These are phyloP conservation scores for Chaetomiaceae sp. DNA, from an alignment of 2,329 filamentous ascomycete species.

Conservation along the genomic window DNA sequence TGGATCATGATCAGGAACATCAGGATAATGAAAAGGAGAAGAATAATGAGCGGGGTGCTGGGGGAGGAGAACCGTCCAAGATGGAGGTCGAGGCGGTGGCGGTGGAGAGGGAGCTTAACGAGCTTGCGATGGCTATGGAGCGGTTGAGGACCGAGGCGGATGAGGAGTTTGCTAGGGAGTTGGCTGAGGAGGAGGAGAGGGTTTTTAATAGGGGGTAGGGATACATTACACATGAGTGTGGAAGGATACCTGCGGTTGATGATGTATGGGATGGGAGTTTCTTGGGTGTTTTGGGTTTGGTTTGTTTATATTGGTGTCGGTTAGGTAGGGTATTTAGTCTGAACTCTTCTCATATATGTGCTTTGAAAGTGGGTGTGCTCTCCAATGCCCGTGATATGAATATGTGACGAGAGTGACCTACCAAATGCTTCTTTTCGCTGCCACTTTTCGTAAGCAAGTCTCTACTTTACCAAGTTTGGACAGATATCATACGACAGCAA, in stretches of 20 bases:
- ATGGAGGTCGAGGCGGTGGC: slow-evolving; percentile 22
- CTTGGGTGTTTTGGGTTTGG: too few species aligned
- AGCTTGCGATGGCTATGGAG: slow-evolving; percentile 36
- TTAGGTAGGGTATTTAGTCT: too few species aligned
- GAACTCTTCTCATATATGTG: too few species aligned
- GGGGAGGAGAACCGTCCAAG: slow-evolving; percentile 15
- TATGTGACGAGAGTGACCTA: too few species aligned
- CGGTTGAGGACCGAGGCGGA: slow-evolving; percentile 41
- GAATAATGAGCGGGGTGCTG: slow-evolving; percentile 10
- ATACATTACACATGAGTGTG: neutral
- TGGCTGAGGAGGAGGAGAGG: slow-evolving; percentile 32
- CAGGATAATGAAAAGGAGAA: neutral
- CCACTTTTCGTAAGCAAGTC: too few species aligned
- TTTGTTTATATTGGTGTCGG: too few species aligned
- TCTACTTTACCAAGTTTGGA: too few species aligned
- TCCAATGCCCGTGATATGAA: too few species aligned
- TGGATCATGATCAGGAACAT: slow-evolving; percentile 6
- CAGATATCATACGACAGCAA: neutral
- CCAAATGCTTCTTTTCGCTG: too few species aligned
- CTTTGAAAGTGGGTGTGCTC: too few species aligned
- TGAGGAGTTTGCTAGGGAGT: slow-evolving; percentile 42
- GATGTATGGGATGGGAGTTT: too few species aligned
- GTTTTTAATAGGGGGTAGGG: neutral
- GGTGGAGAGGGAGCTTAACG: slow-evolving; percentile 36
- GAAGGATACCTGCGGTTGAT: neutral